Conservation (phyloP, 78 protist genomes). For the Dictyostelium brefeldianum region DNA sequence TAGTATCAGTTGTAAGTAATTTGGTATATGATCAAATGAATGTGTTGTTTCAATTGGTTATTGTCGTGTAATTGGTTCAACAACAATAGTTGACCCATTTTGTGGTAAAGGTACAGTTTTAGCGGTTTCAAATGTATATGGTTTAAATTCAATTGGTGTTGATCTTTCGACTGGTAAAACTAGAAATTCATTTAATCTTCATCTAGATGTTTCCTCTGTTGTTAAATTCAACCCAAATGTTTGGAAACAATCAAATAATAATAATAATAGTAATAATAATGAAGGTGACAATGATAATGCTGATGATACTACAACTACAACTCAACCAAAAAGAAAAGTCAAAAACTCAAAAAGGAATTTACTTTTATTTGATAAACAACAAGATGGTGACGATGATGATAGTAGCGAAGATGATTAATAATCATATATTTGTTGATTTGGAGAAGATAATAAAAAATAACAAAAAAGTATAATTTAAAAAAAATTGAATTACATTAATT, state of each 20-base stretch:
- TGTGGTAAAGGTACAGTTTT: constrained; percentile 67
- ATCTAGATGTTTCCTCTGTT: neutral
- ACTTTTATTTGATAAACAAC: too few relatives aligned
- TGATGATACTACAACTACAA: neutral
- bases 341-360: too few relatives aligned
- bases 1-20: constrained; percentile 42
- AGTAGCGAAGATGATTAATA: too few relatives aligned
- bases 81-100: constrained; percentile 28
- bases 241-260: constrained; percentile 18
- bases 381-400: too few relatives aligned
- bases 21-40: constrained; percentile 58
- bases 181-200: constrained; percentile 13
- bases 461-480: too few relatives aligned
- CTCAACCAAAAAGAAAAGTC: neutral
- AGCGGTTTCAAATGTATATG: constrained; percentile 37
- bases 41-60: constrained; percentile 30
- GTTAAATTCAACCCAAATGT: neutral
- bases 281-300: neutral
- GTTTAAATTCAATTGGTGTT: constrained; percentile 51
- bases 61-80: neutral
- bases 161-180: constrained; percentile 44
- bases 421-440: too few relatives aligned
- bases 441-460: too few relatives aligned
- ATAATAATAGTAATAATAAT: neutral
- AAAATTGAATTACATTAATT: too few relatives aligned